Evolutionary conservation across 331 rosid genomes (phyloP), one percentile per base, ranked within the genome.

Genomic region (Acacia pycnantha): DNA sequence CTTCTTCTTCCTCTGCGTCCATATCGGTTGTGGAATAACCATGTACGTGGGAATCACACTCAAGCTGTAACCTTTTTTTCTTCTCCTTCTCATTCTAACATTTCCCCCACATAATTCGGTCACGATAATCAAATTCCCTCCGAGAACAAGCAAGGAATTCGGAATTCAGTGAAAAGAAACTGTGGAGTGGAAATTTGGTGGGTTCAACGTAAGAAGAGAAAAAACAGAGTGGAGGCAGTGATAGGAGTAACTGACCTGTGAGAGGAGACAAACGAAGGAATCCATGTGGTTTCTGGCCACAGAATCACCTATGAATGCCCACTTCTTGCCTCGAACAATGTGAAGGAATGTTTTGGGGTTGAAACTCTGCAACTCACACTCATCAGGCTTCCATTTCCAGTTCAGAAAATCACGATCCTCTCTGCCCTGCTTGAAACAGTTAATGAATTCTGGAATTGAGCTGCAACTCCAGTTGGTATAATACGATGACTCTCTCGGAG

Each of bases 261-360:
- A 90, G 76, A 95, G 83, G 76, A 93, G 86, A 56, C 98, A 95
- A 13, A 92, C 85, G 67, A 95, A 90, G 43, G 99, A 95, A 46
- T 95, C 98, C 69, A 93, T 37, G 33, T 95, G 97, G 85, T 95
- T 95, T 64, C 97, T 87, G 4, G 97, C 85, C 21, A 95, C 94
- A 65, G 99, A 95, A 70, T 95, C 98, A 9, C 99, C 99, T 44
- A 95, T 66, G 68, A 95, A 95, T 2, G 92, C 97, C 91, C 93
- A 80, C 71, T 81, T 95, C 83, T 90, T 96, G 2, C 94, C 97
- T 24, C 88, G 83, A 71, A 91, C 86, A 18, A 89, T 82, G 53
- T 84, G 74, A 75, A 92, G 87, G 53, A 94, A 96, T 1, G 77
- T 61, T 43, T 43, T 90, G 12, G 94, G 81, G 24, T 92, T 85